phyloP scores from a whole-genome alignment of 768 basidiomycete genomes.

The Bullera alba region DNA sequence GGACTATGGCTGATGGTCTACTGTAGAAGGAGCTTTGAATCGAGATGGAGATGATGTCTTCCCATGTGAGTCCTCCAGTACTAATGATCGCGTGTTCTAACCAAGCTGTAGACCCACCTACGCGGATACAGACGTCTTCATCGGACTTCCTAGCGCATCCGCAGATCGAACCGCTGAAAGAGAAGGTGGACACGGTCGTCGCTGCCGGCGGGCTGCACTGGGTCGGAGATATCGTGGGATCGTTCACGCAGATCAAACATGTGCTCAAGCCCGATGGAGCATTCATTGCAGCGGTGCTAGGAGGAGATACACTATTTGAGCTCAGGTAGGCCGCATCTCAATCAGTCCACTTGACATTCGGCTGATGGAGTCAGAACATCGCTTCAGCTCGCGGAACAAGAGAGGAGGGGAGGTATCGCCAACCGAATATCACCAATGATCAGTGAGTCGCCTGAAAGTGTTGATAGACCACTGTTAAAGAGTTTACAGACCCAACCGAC shows the following conservation, averaged over 20 bases:
- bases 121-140: conserved; percentile 74
- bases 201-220: conserved; percentile 90
- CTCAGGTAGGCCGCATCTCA: conserved; percentile 53
- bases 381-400: conserved; percentile 85
- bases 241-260: conserved; percentile 77
- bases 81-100: background rate
- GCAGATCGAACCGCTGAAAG: conserved; percentile 52
- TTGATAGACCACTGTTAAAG: conserved; percentile 5
- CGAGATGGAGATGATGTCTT: conserved; percentile 74
- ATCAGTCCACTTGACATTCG: background rate
- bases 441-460: conserved; percentile 51
- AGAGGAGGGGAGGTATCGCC: conserved; percentile 93
- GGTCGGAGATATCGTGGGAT: conserved; percentile 92
- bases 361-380: conserved; percentile 58
- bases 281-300: conserved; percentile 89
- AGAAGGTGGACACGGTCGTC: conserved; percentile 84
- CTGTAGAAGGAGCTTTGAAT: conserved; percentile 62
- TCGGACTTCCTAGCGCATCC: conserved; percentile 61
- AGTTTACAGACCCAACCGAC: conserved; percentile 71
- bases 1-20: background rate
- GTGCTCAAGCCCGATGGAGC: conserved; percentile 82
- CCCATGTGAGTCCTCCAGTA: conserved; percentile 55
- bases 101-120: conserved; percentile 60
- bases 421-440: conserved; percentile 97
- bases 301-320: conserved; percentile 94